phyloP scores from a whole-genome alignment of 108 stramenopile genomes.

The Skeletonema tropicum region DNA sequence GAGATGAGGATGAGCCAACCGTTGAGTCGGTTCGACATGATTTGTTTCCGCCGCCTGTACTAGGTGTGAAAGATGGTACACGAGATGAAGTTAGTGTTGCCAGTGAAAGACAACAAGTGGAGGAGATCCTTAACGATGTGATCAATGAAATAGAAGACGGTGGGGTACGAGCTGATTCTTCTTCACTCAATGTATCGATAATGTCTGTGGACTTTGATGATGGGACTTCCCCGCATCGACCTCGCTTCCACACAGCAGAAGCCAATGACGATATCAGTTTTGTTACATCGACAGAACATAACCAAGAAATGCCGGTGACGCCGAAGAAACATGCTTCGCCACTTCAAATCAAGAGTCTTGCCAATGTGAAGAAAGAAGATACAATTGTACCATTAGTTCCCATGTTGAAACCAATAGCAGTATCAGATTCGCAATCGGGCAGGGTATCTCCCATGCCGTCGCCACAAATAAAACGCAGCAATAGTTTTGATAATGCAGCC shows the following conservation, averaged over 20 bases:
- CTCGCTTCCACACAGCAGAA: slow-evolving; percentile 16
- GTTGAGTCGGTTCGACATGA: slow-evolving; percentile 4
- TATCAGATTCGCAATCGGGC: slow-evolving; percentile 9
- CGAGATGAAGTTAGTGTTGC: background rate
- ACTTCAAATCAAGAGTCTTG: background rate
- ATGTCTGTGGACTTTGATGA: background rate
- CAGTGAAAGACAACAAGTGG: background rate
- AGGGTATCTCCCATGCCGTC: slow-evolving; percentile 38
- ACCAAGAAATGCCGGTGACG: background rate
- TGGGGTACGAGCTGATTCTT: background rate
- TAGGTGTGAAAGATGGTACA: background rate
- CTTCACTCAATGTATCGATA: background rate
- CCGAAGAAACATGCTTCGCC: slow-evolving; percentile 12
- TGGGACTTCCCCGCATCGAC: background rate
- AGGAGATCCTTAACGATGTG: background rate
- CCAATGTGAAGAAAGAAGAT: slow-evolving; percentile 40
- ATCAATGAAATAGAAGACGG: background rate
- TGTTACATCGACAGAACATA: slow-evolving; percentile 1
- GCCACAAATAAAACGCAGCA: slow-evolving; percentile 15
- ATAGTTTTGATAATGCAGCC: slow-evolving; percentile 12
- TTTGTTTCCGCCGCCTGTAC: background rate
- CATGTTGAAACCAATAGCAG: slow-evolving; percentile 1
- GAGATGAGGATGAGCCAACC: background rate
- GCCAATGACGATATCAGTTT: slow-evolving; percentile 15
- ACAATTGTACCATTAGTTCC: background rate